Conservation (phyloP, 1,284 basidiomycete species). For the Pholiota adiposa region DNA sequence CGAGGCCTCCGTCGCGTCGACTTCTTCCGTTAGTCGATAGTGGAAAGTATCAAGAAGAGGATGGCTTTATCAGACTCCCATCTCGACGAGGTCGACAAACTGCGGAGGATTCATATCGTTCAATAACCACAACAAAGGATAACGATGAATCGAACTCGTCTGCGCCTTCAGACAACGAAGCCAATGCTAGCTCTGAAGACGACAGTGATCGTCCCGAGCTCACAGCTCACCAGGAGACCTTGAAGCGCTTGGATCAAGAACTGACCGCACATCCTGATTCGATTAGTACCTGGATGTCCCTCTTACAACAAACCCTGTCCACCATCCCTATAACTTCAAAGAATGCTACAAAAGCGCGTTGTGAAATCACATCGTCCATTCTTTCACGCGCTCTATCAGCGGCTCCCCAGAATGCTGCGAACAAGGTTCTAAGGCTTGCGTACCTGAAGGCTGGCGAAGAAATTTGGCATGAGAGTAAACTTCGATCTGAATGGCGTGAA, state of each 20-base stretch:
- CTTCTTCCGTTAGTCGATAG: slow-evolving; percentile 40
- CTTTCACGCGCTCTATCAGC: slow-evolving; percentile 66
- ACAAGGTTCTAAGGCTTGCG: slow-evolving; percentile 57
- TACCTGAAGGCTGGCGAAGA: slow-evolving; percentile 75
- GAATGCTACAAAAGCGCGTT: slow-evolving; percentile 64
- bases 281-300: slow-evolving; percentile 64
- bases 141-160: slow-evolving; percentile 31
- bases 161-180: slow-evolving; percentile 20
- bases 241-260: slow-evolving; percentile 61
- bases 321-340: slow-evolving; percentile 63
- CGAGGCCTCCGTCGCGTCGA: slow-evolving; percentile 50
- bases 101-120: slow-evolving; percentile 51
- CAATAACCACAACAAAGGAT: slow-evolving; percentile 45
- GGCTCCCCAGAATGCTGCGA: slow-evolving; percentile 53
- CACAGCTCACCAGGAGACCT: slow-evolving; percentile 59
- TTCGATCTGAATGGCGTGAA: slow-evolving; percentile 66
- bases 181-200: slow-evolving; percentile 38
- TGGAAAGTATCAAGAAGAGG: slow-evolving; percentile 59
- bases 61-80: slow-evolving; percentile 67
- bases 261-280: slow-evolving; percentile 56
- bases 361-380: slow-evolving; percentile 73
- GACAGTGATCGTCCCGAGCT: slow-evolving; percentile 40
- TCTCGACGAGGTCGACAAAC: slow-evolving; percentile 37
- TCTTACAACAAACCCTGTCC: slow-evolving; percentile 64
- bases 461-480: slow-evolving; percentile 62